Conservation (phyloP, 2,329 filamentous ascomycete genomes). For the Colletotrichum karsti region DNA sequence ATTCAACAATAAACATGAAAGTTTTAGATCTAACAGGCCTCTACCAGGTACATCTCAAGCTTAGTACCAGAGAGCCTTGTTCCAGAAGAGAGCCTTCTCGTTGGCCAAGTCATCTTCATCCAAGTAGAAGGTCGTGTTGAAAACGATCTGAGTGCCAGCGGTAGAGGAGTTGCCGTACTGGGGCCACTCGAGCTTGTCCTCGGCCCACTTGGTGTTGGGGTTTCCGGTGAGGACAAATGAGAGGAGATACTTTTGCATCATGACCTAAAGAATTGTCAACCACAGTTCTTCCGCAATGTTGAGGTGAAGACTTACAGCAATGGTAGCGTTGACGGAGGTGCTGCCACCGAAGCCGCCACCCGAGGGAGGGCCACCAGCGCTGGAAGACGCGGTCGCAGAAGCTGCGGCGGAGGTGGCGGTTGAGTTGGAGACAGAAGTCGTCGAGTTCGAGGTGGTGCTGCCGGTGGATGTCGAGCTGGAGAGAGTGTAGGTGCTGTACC, state of each 20-base stretch:
- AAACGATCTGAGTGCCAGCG: slow-evolving; percentile 1
- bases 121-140: slow-evolving; percentile 10
- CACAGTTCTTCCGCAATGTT: neutral
- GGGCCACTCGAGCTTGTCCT: slow-evolving; percentile 14
- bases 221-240: slow-evolving; percentile 1
- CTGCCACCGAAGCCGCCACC: neutral
- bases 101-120: slow-evolving; percentile 7
- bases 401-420: neutral
- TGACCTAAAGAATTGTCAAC: neutral
- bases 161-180: slow-evolving; percentile 14
- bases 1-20: neutral
- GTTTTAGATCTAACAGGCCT: too few relatives aligned
- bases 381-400: neutral
- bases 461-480: neutral
- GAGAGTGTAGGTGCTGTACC: slow-evolving; percentile 7
- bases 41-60: too few relatives aligned
- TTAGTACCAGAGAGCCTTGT: slow-evolving; percentile 9
- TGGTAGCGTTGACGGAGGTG: slow-evolving; percentile 2
- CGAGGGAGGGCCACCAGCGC: neutral
- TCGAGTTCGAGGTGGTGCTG: neutral
- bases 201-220: slow-evolving; percentile 5
- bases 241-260: slow-evolving; percentile 19
- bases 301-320: neutral
- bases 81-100: slow-evolving; percentile 5
- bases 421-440: neutral